Evolutionary conservation across 768 basidiomycete genomes (phyloP), one percentile per base, ranked within the genome.

Genomic region (Phallus indusiatus): DNA sequence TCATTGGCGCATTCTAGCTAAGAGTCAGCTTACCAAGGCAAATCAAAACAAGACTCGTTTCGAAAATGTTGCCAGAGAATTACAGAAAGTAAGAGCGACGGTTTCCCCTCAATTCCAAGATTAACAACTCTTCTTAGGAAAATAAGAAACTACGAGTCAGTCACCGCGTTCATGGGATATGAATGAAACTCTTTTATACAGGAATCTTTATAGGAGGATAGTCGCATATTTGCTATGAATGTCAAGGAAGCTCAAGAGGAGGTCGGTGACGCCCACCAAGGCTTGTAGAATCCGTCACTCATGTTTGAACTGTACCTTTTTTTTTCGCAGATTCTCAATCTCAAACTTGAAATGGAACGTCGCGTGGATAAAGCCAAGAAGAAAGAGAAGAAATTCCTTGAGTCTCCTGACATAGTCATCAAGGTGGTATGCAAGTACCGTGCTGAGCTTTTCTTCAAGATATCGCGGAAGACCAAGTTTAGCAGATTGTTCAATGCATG

Each of bases 401-500:
- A 91, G 71, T 83, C 82, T 78, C 88, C 88, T n/a, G 88, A 94
- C 68, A 89, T 93, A 61, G 85, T 92, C 54, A 83, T 93, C 73
- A 92, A 90, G 69, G 89, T 94, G 63, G 76, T 87, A 53, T 93
- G 90, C 71, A 85, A 86, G 65, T 92, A 92, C 69, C 87, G 91
- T 49, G 89, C 90, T 4, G 90, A 94, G 66, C 78, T 94, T 47
- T 91, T 89, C 75, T 94, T 94, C 81, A 93, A 91, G 72, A 90
- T 94, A 64, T 89, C 88, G 9, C 86, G 91, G 69, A 92, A 92
- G 73, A 90, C 88, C 24, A 92, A 90, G 68, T 76, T 94, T 35
- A 83, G 85, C 57, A 80, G 86, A 57, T 76, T 93, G 58, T 90
- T 93, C 70, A 86, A 83, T 65, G 87, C 90, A 33, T 93, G 90